These are phyloP conservation scores for Clathrospora elynae DNA, from an alignment of 2,329 filamentous ascomycete genomes.

Conservation along the genomic window DNA sequence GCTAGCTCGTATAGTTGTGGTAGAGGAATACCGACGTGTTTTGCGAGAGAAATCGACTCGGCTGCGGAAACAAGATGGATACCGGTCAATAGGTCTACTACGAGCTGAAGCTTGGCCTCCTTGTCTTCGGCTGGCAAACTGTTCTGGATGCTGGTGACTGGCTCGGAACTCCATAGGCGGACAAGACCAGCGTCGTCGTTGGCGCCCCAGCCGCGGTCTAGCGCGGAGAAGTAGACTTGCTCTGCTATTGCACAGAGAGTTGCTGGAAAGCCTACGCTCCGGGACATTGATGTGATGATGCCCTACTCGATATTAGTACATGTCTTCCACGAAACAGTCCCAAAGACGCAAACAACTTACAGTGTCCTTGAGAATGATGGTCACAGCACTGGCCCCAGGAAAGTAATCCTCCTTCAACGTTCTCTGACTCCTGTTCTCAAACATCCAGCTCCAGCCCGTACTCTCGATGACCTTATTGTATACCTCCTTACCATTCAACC, in stretches of 20 bases:
- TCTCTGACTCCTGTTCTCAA: conserved; percentile 61
- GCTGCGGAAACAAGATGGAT: conserved; percentile 47
- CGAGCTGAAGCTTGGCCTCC: conserved; percentile 43
- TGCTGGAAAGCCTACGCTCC: conserved; percentile 62
- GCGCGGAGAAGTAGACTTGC: conserved; percentile 65
- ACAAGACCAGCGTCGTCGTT: conserved; percentile 63
- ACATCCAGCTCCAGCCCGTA: conserved; percentile 60
- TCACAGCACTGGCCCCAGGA: conserved; percentile 51
- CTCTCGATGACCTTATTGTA: conserved; percentile 55
- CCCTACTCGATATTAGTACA: conserved; percentile 43
- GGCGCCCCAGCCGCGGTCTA: conserved; percentile 62
- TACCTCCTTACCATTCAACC: conserved; percentile 57
- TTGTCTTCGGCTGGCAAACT: conserved; percentile 34
- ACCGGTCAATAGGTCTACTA: conserved; percentile 40
- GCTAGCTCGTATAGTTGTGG: conserved; percentile 45
- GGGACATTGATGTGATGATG: conserved; percentile 70
- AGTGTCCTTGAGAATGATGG: conserved; percentile 56
- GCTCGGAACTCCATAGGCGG: conserved; percentile 56
- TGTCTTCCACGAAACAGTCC: not conserved
- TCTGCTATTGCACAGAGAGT: conserved; percentile 68
- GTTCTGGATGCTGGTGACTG: conserved; percentile 44
- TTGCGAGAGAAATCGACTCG: conserved; percentile 46
- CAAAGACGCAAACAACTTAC: conserved; percentile 19
- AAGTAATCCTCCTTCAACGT: conserved; percentile 59
- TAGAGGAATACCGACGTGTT: conserved; percentile 46